Base-by-base conservation (phyloP, 225 moss, liverwort and hornwort genomes). In the Anthoceros angustus region DNA sequence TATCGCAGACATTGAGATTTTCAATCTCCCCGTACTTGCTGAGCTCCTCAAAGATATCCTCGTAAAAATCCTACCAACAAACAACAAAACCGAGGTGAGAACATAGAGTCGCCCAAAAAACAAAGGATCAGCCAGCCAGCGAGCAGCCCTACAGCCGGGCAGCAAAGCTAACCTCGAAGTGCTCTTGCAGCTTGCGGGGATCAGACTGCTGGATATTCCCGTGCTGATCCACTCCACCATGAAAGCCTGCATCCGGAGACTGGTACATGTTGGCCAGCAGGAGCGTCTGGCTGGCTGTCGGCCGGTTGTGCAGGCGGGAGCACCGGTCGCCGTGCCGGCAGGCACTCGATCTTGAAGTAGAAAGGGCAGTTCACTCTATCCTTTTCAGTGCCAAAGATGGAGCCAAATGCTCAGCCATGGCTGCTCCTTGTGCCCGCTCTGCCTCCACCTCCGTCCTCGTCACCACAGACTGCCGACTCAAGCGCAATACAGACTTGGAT, bases 1-100 rank as follows among this genome's bases (percentile, higher is more conserved):
- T 94, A 67, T 94, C 93, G 62, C 93, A 94, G 8, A 95, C 95
- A 65, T 95, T 95, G 6, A 95, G 73, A 63, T 91, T 95, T 67
- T 95, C 95, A 43, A 95, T 95, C 72, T 95, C 95, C 10, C 95
- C 95, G 67, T 95, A 91, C 63, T 95, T 95, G 80, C 95, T 95
- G 0, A 95, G 72, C 68, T 95, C 95, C 74, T 91, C 88, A n/a
- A 95, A 95, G 15, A 95, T 95, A 23, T 95, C 95, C 76, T 95
- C 95, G 55, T 95, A 95, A 48, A 95, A 95, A 70, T 95, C 95
- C 95, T 95, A 73, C 23, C 4, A 25, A 11, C 5, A 3, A 26
- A 10, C 40, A 23, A 10, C 9, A 12, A 21, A 12, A 63, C 0
- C 40, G 42, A 2, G 25, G 9, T 32, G 32, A 32, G 32, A 15